These are phyloP conservation scores for Verticillium klebahnii DNA, from an alignment of 2,329 filamentous ascomycete genomes.

Conservation along the genomic window DNA sequence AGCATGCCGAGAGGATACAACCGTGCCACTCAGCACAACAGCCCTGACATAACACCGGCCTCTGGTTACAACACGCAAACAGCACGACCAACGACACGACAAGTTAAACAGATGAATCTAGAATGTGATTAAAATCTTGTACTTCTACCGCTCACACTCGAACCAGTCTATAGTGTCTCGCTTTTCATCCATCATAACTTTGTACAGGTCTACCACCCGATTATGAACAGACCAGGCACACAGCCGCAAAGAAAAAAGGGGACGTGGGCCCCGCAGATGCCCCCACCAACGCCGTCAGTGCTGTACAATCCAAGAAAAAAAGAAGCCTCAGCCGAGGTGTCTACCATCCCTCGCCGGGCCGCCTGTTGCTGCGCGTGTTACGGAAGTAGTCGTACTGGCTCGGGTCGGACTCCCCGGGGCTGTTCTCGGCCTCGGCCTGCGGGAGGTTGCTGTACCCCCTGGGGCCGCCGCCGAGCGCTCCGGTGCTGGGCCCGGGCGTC, in stretches of 20 bases:
- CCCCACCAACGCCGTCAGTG: background rate
- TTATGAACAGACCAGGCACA: background rate
- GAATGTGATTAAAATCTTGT: background rate
- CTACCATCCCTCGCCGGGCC: conserved; percentile 1
- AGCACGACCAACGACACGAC: no score
- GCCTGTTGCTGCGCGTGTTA: background rate
- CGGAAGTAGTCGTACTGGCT: conserved; percentile 56
- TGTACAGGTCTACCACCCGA: background rate
- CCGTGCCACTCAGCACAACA: no score
- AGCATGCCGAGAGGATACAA: no score
- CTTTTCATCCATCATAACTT: background rate
- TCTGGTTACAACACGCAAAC: no score
- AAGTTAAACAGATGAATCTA: background rate
- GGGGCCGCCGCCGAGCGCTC: conserved; percentile 53
- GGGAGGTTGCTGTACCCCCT: conserved; percentile 56
- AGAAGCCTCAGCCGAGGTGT: background rate
- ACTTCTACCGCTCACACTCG: background rate
- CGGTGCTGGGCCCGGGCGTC: conserved; percentile 36
- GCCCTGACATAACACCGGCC: no score
- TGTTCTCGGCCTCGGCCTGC: conserved; percentile 42
- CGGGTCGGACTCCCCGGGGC: conserved; percentile 32
- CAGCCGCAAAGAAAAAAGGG: background rate
- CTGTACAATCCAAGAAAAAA: background rate
- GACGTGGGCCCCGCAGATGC: background rate
- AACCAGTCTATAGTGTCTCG: background rate